These are phyloP conservation scores for Phallus indusiatus DNA, from an alignment of 768 basidiomycete genomes.

Conservation along the genomic window DNA sequence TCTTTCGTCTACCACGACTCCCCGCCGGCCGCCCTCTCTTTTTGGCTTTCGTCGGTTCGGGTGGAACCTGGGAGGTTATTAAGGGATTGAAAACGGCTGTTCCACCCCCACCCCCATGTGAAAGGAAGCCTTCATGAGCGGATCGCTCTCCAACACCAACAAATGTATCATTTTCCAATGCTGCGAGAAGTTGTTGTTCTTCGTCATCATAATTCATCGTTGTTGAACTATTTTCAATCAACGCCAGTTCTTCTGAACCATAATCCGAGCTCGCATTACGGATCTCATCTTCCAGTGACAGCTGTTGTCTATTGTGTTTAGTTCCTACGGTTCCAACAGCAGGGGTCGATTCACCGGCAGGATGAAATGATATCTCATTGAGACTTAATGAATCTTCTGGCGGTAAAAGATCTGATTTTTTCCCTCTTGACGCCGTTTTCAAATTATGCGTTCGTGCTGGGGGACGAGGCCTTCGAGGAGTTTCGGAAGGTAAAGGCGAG, in stretches of 20 bases:
- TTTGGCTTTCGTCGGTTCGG: neutral
- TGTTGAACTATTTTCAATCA: neutral
- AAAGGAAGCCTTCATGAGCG: slow-evolving; percentile 52
- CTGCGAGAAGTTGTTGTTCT: neutral
- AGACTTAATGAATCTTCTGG: slow-evolving; percentile 15
- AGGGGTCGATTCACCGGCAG: slow-evolving; percentile 5
- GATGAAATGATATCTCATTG: slow-evolving; percentile 27
- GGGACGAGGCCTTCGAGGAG: slow-evolving; percentile 47
- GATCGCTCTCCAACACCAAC: slow-evolving; percentile 46
- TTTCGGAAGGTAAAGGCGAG: slow-evolving; percentile 49
- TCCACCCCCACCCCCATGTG: slow-evolving; percentile 69
- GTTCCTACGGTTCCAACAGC: neutral
- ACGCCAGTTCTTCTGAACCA: neutral
- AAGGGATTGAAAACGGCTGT: slow-evolving; percentile 45
- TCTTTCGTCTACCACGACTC: neutral
- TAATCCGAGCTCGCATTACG: slow-evolving; percentile 16
- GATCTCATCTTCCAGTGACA: slow-evolving; percentile 63
- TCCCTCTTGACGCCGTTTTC: neutral
- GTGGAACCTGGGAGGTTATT: neutral
- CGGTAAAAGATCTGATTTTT: neutral
- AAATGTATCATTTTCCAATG: slow-evolving; percentile 39
- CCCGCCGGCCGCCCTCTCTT: neutral
- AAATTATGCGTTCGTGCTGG: slow-evolving; percentile 32
- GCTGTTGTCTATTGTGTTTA: slow-evolving; percentile 10
- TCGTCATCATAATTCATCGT: slow-evolving; percentile 2